A percentile compares a stretch with the other conserved stretches of the same genome.
phyloP scores from a whole-genome alignment of 192 early-diverging fungal species.

The Physocladia obscura region DNA sequence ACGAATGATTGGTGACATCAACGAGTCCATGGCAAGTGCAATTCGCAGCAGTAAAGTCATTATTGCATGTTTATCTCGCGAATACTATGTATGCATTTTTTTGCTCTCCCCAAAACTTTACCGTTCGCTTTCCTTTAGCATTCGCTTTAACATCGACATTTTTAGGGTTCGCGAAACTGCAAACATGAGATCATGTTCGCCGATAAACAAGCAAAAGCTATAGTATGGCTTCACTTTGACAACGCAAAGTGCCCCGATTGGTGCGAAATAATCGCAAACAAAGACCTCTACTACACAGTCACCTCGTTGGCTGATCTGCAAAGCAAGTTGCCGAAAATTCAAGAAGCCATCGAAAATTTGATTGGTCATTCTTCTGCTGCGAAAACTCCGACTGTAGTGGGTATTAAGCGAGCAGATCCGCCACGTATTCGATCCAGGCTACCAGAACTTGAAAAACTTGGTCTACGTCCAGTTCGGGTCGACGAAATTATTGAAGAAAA shows the following conservation, averaged over 20 bases:
- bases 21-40: not conserved
- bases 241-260: not conserved
- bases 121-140: not conserved
- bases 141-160: not conserved
- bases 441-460: not conserved
- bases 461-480: not conserved
- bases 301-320: too few species aligned
- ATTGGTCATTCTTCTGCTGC: not conserved
- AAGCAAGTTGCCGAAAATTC: not conserved
- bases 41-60: not conserved
- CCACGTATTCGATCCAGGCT: not conserved
- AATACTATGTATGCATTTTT: not conserved
- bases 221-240: not conserved
- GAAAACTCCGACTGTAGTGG: not conserved
- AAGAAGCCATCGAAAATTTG: not conserved
- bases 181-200: not conserved
- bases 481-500: not conserved
- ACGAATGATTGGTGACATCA: not conserved
- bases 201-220: not conserved
- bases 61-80: not conserved
- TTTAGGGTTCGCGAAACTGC: not conserved
- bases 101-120: not conserved
- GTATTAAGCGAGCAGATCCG: not conserved
- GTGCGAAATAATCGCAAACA: not conserved
- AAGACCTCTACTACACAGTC: too few species aligned